A percentile compares a stretch with the other conserved stretches of the same genome.
phyloP scores from a whole-genome alignment of 1,284 basidiomycete species.

The Ceratobasidium sp. region DNA sequence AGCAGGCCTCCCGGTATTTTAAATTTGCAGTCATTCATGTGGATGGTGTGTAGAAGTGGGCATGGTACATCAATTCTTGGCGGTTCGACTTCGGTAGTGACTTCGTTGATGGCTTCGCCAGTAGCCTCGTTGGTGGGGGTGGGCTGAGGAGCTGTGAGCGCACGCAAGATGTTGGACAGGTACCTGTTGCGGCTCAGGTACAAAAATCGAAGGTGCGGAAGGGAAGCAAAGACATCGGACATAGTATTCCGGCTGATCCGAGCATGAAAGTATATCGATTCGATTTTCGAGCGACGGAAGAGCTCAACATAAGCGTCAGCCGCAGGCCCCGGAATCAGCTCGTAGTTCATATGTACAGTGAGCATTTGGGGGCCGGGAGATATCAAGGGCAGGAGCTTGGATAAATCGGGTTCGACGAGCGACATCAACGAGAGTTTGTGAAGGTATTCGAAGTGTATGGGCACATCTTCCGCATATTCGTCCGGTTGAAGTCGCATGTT shows the following conservation, averaged over 20 bases:
- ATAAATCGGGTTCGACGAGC: background rate
- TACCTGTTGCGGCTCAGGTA: constrained; percentile 1
- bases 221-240: background rate
- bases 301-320: constrained; percentile 6
- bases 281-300: background rate
- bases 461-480: background rate
- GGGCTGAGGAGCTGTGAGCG: background rate
- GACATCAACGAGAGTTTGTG: constrained; percentile 9
- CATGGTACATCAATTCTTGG: background rate
- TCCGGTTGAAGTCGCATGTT: background rate
- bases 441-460: constrained; percentile 4
- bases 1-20: background rate
- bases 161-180: background rate
- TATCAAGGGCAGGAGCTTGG: background rate
- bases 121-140: no score
- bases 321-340: background rate
- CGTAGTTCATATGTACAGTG: constrained; percentile 13
- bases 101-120: no score
- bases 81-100: background rate
- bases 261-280: constrained; percentile 7
- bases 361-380: background rate
- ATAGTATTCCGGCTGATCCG: constrained; percentile 11
- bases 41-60: background rate
- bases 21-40: constrained; percentile 9
- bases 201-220: background rate